Conservation (phyloP, 352 stramenopile genomes). For the Phytopythium ostracodes region DNA sequence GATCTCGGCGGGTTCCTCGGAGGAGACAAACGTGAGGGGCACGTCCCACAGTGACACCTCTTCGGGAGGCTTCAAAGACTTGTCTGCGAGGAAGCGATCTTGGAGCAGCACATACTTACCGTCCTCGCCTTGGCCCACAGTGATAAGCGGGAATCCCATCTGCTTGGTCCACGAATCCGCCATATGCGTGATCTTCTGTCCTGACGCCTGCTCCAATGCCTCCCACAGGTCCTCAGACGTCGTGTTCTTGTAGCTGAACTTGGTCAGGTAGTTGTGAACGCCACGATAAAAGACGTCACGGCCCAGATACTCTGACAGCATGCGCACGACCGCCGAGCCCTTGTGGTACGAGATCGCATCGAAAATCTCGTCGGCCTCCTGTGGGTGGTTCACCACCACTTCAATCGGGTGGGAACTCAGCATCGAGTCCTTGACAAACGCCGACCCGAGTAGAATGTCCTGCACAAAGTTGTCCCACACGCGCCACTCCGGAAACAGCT, state of each 20-base stretch:
- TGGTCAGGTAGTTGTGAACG: slow-evolving; percentile 93
- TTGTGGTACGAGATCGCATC: slow-evolving; percentile 97
- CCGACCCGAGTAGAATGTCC: slow-evolving; percentile 57
- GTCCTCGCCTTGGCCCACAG: slow-evolving; percentile 59
- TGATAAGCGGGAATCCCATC: slow-evolving; percentile 92
- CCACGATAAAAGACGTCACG: slow-evolving; percentile 73
- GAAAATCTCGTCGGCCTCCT: slow-evolving; percentile 98
- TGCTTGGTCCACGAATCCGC: slow-evolving; percentile 94
- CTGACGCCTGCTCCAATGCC: slow-evolving; percentile 88
- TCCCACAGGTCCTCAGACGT: slow-evolving; percentile 95
- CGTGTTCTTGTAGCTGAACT: slow-evolving; percentile 94
- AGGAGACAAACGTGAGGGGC: slow-evolving; percentile 70
- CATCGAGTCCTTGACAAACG: slow-evolving; percentile 91
- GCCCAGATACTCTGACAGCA: slow-evolving; percentile 70
- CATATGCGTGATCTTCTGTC: slow-evolving; percentile 89
- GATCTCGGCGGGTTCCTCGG: slow-evolving; percentile 31
- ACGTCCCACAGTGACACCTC: slow-evolving; percentile 81
- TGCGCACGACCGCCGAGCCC: slow-evolving; percentile 68
- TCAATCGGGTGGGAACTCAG: slow-evolving; percentile 93
- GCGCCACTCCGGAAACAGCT: slow-evolving; percentile 92
- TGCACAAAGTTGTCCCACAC: slow-evolving; percentile 96
- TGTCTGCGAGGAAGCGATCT: slow-evolving; percentile 92
- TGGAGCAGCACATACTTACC: slow-evolving; percentile 81
- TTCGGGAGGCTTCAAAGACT: slow-evolving; percentile 55
- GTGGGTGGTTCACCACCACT: slow-evolving; percentile 89